Conservation (phyloP, 2,329 filamentous ascomycete species). For the Hypoxylon sp. region DNA sequence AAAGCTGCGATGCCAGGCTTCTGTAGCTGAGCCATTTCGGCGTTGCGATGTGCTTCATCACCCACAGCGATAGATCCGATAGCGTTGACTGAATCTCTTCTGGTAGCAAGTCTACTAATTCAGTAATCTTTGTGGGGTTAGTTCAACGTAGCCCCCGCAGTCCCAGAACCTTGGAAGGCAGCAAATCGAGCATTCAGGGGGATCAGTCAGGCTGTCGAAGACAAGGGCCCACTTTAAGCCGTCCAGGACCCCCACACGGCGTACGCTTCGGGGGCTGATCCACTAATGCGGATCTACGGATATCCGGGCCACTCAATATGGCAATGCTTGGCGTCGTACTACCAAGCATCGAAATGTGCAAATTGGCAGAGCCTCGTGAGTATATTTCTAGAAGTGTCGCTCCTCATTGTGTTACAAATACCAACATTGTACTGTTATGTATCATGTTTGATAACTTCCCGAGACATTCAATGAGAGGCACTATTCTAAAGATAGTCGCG, state of each 20-base stretch:
- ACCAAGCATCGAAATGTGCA: no score
- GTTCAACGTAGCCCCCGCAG: not conserved
- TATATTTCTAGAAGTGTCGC: no score
- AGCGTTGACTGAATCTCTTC: not conserved
- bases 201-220: not conserved
- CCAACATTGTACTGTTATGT: no score
- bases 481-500: no score
- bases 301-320: not conserved
- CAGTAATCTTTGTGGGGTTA: not conserved
- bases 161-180: no score
- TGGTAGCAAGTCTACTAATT: not conserved
- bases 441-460: no score
- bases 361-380: no score
- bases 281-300: not conserved
- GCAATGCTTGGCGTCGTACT: no score
- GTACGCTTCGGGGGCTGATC: not conserved
- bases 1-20: not conserved
- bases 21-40: not conserved
- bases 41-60: not conserved
- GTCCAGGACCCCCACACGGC: not conserved
- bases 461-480: no score
- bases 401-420: no score
- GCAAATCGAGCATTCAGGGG: not conserved
- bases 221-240: not conserved
- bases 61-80: not conserved